A percentile compares a stretch with the other conserved stretches of the same genome.
These are phyloP conservation scores for Pseudogymnoascus sp. DNA, from an alignment of 2,329 filamentous ascomycete species.

Conservation along the genomic window DNA sequence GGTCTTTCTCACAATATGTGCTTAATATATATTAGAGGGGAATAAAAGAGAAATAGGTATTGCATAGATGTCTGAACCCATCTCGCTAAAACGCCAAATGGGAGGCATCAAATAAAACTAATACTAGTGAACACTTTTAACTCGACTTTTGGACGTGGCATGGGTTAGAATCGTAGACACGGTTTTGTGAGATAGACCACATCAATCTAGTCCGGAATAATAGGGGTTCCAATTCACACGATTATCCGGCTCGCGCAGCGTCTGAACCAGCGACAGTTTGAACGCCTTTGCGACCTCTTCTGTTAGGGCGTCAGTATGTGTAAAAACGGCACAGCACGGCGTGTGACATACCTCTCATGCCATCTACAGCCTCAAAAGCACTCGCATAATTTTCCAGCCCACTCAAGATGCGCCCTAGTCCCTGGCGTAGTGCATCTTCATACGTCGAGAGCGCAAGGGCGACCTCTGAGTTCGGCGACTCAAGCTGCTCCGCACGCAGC, in stretches of 20 bases:
- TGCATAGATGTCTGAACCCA: neutral
- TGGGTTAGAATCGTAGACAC: neutral
- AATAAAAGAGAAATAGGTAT: neutral
- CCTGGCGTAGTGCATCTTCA: neutral
- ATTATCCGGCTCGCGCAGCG: neutral
- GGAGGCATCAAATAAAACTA: neutral
- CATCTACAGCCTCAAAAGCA: slow-evolving; percentile 5
- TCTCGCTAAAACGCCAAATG: neutral
- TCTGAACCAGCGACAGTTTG: neutral
- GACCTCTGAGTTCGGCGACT: neutral
- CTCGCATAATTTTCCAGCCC: slow-evolving; percentile 4
- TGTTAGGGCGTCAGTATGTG: neutral
- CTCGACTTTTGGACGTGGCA: neutral
- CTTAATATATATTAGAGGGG: neutral
- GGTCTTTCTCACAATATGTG: neutral
- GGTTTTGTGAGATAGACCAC: neutral
- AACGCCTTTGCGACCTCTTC: slow-evolving; percentile 6
- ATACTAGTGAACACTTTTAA: neutral
- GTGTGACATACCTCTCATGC: neutral
- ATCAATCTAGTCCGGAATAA: neutral
- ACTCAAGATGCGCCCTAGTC: neutral
- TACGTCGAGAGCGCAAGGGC: neutral
- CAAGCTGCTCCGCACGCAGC: neutral
- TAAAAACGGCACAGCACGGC: neutral
- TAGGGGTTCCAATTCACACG: neutral